Conservation (phyloP, 75 land plant species). For the Azolla pinnata region DNA sequence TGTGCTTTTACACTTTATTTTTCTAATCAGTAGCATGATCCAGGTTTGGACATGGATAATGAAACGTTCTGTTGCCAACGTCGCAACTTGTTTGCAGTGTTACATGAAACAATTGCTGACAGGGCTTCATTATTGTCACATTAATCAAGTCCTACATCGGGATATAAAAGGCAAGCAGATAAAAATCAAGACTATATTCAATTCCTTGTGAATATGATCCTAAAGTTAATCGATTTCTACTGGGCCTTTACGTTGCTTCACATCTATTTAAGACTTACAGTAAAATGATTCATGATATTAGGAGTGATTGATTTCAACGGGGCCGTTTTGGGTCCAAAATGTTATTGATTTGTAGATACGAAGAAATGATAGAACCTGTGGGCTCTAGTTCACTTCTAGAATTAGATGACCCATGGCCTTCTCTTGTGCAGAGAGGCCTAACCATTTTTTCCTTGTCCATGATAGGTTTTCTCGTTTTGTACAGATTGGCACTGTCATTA, state of each 20-base stretch:
- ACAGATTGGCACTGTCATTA: background rate
- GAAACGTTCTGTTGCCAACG: background rate
- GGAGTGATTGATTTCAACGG: too few species aligned
- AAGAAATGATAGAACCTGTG: too few species aligned
- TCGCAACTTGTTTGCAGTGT: constrained; percentile 39
- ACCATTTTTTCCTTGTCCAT: background rate
- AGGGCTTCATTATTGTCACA: constrained; percentile 97
- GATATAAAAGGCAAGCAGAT: constrained; percentile 85
- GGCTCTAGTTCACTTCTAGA: too few species aligned
- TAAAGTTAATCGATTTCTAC: background rate
- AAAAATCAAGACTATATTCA: background rate
- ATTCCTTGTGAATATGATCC: background rate
- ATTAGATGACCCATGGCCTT: too few species aligned
- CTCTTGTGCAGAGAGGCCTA: too few species aligned
- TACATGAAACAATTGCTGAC: constrained; percentile 93
- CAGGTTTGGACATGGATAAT: too few species aligned
- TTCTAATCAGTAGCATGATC: too few species aligned
- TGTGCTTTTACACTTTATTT: background rate
- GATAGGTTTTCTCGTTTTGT: background rate
- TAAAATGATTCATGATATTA: too few species aligned
- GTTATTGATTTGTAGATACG: too few species aligned
- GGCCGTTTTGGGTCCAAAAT: too few species aligned
- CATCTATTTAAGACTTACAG: too few species aligned
- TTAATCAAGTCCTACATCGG: constrained; percentile 92
- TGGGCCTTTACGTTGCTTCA: too few species aligned